A percentile compares a stretch with the other conserved stretches of the same genome.
These are phyloP conservation scores for Ustilago crameri DNA, from an alignment of 1,284 basidiomycete species.

Conservation along the genomic window DNA sequence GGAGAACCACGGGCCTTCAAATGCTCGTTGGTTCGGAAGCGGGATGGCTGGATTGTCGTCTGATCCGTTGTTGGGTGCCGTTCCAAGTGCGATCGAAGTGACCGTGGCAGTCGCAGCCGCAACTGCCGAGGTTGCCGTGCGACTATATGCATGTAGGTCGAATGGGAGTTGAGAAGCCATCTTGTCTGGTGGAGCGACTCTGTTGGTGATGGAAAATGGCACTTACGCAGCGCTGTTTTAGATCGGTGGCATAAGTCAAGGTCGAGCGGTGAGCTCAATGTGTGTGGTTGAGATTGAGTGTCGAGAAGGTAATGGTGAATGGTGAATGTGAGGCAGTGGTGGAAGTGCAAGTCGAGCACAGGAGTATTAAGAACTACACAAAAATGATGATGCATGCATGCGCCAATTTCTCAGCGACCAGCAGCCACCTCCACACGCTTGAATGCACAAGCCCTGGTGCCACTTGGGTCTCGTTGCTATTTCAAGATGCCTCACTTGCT, in stretches of 20 bases:
- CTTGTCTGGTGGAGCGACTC: background rate
- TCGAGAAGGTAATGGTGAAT: no score
- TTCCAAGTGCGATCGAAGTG: background rate
- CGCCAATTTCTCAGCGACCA: no score
- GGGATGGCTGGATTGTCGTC: conserved; percentile 34
- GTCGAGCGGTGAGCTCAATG: conserved; percentile 2
- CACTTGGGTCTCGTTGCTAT: no score
- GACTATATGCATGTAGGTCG: conserved; percentile 24
- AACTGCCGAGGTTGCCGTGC: conserved; percentile 10
- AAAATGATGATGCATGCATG: no score
- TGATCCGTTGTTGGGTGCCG: conserved; percentile 19
- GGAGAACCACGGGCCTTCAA: conserved; percentile 84
- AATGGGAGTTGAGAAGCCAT: conserved; percentile 28
- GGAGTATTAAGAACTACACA: no score
- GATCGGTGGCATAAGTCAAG: conserved; percentile 5
- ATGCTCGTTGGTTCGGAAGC: conserved; percentile 46
- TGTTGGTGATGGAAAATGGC: conserved; percentile 7
- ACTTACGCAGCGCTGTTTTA: conserved; percentile 25
- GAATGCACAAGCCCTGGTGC: no score
- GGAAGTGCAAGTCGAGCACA: no score
- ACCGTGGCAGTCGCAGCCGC: conserved; percentile 13
- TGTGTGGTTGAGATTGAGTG: background rate
- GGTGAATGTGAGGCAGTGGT: no score
- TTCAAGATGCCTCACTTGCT: no score
- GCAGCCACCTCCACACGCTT: no score